Percentiles rank a stretch among this genome's conserved stretches.
phyloP scores from a whole-genome alignment of 83 land plant species.

The Larix sibirica region DNA sequence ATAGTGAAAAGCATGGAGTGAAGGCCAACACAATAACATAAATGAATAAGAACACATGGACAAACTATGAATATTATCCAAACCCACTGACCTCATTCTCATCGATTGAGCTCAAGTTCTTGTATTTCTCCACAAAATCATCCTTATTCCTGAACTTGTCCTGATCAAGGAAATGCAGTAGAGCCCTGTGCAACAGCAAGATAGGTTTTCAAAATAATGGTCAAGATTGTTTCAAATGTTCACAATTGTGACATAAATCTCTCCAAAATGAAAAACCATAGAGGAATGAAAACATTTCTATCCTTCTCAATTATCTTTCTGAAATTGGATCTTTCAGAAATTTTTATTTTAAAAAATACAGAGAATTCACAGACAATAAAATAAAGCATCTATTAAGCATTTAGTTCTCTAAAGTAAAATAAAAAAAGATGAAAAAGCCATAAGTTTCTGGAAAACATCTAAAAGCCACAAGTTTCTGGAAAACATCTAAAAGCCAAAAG shows the following conservation, averaged over 20 bases:
- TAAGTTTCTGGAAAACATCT: neutral
- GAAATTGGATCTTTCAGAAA: neutral
- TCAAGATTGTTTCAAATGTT: neutral
- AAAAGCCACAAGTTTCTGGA: neutral
- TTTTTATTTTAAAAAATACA: too few relatives aligned
- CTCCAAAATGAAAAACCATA: too few relatives aligned
- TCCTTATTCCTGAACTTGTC: conserved; percentile 91
- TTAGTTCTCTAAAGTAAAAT: neutral
- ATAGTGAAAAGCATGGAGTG: neutral
- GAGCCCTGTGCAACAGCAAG: conserved; percentile 57
- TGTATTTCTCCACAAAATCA: conserved; percentile 92
- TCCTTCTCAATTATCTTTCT: neutral
- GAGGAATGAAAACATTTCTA: too few relatives aligned
- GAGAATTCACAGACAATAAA: neutral
- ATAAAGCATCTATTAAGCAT: neutral
- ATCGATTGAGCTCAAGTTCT: conserved; percentile 90
- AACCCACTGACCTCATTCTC: conserved; percentile 78
- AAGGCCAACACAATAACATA: neutral
- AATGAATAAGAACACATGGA: neutral
- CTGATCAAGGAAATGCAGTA: conserved; percentile 96
- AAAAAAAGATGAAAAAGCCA: neutral
- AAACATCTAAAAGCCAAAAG: neutral
- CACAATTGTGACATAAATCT: neutral
- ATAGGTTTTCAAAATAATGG: neutral
- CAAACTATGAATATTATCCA: neutral